phyloP scores from a whole-genome alignment of 2,329 filamentous ascomycete genomes.

The Trichoderma gracile region DNA sequence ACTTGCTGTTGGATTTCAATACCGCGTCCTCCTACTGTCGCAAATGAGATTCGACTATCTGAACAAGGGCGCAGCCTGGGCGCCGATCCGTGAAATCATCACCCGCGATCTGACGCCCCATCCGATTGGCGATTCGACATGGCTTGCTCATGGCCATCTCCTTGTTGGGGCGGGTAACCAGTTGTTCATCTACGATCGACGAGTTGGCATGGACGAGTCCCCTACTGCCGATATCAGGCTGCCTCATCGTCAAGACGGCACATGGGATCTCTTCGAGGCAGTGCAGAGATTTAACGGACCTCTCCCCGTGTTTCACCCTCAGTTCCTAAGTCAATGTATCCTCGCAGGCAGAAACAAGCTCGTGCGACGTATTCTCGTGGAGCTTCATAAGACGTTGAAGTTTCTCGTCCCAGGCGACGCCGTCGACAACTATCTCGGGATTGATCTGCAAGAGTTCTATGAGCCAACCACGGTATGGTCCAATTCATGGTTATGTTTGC shows the following conservation, averaged over 20 bases:
- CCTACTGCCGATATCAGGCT: constrained; percentile 56
- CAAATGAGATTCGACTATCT: constrained; percentile 92
- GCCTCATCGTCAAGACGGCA: constrained; percentile 50
- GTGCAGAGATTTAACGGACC: constrained; percentile 84
- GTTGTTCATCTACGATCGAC: constrained; percentile 78
- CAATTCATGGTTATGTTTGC: background rate
- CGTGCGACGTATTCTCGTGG: constrained; percentile 71
- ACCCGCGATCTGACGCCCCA: constrained; percentile 82
- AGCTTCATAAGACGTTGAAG: constrained; percentile 74
- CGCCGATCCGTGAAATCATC: constrained; percentile 76
- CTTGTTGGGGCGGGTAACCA: constrained; percentile 91
- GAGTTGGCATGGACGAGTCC: constrained; percentile 64
- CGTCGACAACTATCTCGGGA: constrained; percentile 75
- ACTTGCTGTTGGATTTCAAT: constrained; percentile 88
- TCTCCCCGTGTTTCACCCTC: constrained; percentile 87
- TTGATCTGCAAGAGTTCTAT: constrained; percentile 63
- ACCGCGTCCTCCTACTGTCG: constrained; percentile 76
- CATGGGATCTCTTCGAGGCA: constrained; percentile 74
- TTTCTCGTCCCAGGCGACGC: constrained; percentile 80
- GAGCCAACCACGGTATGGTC: constrained; percentile 18
- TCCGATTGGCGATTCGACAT: constrained; percentile 89
- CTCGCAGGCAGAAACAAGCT: constrained; percentile 72
- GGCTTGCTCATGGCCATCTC: constrained; percentile 81
- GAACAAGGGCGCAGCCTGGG: constrained; percentile 87
- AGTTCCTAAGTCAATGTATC: constrained; percentile 84